A percentile compares a stretch with the other conserved stretches of the same genome.
These are phyloP conservation scores for Nicotiana undulata DNA, from an alignment of 257 asterid genomes.

Conservation along the genomic window DNA sequence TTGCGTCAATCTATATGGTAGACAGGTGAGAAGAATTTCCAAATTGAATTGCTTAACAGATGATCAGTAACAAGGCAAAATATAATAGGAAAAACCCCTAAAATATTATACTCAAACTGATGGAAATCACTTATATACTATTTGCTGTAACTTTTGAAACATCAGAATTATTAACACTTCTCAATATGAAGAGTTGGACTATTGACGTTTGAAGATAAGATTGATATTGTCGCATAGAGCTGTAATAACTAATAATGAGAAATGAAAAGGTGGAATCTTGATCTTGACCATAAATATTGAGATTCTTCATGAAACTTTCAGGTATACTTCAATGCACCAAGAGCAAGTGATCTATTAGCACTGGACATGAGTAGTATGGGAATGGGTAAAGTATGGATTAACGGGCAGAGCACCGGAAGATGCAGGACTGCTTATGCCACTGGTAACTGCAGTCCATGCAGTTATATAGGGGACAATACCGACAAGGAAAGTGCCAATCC, in stretches of 20 bases:
- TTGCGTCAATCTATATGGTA: background rate
- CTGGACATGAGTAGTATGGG: constrained; percentile 86
- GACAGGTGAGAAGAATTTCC: no score
- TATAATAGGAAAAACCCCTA: no score
- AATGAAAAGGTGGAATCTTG: background rate
- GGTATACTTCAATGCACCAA: no score
- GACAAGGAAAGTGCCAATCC: constrained; percentile 55
- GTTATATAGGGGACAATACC: constrained; percentile 56
- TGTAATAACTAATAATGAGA: background rate
- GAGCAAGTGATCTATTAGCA: no score
- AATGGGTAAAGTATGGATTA: constrained; percentile 84
- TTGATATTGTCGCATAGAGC: background rate
- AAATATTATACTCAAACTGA: no score
- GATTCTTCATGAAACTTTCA: constrained; percentile 15
- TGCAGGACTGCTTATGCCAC: constrained; percentile 69
- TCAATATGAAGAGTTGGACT: background rate
- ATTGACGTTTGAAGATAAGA: background rate
- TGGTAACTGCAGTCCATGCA: constrained; percentile 60
- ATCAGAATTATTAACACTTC: background rate
- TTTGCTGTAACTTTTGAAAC: no score
- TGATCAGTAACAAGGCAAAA: no score
- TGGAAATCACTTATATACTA: no score
- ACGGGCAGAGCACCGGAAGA: constrained; percentile 85
- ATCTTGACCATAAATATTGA: background rate
- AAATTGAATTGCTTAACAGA: no score